phyloP scores from a whole-genome alignment of 2,329 filamentous ascomycete species.

The Calonectria honghensis region DNA sequence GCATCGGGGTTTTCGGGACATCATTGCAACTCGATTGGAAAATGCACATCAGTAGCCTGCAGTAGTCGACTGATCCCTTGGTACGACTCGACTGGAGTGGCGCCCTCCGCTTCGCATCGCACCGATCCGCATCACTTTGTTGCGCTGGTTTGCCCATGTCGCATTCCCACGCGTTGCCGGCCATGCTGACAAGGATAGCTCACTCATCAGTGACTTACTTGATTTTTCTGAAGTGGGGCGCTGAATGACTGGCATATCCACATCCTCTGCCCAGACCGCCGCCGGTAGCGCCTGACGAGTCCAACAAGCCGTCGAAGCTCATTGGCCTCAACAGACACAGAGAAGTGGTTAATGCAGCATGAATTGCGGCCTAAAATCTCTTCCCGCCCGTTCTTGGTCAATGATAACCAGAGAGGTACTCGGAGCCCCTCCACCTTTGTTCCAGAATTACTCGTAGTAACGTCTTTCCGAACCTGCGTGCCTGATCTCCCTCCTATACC shows the following conservation, averaged over 20 bases:
- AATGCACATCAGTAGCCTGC: slow-evolving; percentile 19
- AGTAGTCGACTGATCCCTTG: slow-evolving; percentile 19
- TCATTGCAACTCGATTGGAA: slow-evolving; percentile 3
- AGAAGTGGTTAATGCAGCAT: neutral
- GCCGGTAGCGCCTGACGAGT: slow-evolving; percentile 25
- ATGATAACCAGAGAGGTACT: slow-evolving; percentile 33
- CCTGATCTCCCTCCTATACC: neutral
- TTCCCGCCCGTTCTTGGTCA: slow-evolving; percentile 22
- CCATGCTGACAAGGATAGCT: slow-evolving; percentile 10
- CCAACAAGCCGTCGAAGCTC: slow-evolving; percentile 9
- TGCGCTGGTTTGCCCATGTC: neutral
- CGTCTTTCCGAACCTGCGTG: neutral
- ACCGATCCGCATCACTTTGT: slow-evolving; percentile 3
- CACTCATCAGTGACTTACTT: slow-evolving; percentile 14
- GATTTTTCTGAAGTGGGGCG: slow-evolving; percentile 11
- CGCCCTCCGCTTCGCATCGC: slow-evolving; percentile 23
- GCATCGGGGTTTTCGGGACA: slow-evolving; percentile 27
- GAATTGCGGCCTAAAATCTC: slow-evolving; percentile 6
- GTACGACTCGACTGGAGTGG: neutral
- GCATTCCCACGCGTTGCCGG: neutral
- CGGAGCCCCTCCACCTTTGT: slow-evolving; percentile 23
- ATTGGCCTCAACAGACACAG: slow-evolving; percentile 22
- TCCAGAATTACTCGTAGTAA: slow-evolving; percentile 27
- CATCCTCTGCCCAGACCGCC: slow-evolving; percentile 4
- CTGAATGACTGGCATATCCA: slow-evolving; percentile 30